Percentiles rank a stretch among this genome's conserved stretches.
phyloP scores from a whole-genome alignment of 1,284 basidiomycete species.

The Malassezia dermatis region DNA sequence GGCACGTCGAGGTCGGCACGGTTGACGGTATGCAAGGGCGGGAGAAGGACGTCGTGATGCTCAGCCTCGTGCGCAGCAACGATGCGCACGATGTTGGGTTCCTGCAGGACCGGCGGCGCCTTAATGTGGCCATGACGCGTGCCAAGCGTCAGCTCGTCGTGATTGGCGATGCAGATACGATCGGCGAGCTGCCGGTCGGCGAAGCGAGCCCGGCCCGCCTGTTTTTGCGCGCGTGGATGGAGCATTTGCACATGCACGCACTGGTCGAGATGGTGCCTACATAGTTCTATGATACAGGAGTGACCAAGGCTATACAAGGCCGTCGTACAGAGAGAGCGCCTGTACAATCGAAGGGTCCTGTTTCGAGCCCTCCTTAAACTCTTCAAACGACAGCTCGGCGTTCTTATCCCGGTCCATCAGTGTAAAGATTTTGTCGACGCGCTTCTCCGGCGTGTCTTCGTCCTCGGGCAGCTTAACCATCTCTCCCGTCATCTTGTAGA shows the following conservation, averaged over 20 bases:
- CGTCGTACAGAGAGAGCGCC: constrained; percentile 42
- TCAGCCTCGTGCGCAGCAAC: constrained; percentile 38
- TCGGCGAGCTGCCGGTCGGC: constrained; percentile 13
- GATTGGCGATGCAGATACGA: constrained; percentile 37
- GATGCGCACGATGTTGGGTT: constrained; percentile 35
- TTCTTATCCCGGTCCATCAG: constrained; percentile 48
- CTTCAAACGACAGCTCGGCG: constrained; percentile 44
- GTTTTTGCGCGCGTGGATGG: constrained; percentile 19
- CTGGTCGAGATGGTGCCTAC: constrained; percentile 13
- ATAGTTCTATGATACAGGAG: background rate
- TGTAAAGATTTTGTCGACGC: constrained; percentile 46
- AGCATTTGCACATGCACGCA: constrained; percentile 15
- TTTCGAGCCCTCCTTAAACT: constrained; percentile 47
- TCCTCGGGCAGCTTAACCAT: constrained; percentile 96
- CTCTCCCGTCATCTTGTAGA: constrained; percentile 58
- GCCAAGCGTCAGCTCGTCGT: constrained; percentile 40
- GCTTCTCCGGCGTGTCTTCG: constrained; percentile 95
- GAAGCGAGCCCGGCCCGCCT: background rate
- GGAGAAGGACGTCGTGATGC: constrained; percentile 41
- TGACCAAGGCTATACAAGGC: constrained; percentile 10
- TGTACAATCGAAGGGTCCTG: constrained; percentile 46
- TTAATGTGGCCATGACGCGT: constrained; percentile 46
- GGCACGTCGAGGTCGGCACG: constrained; percentile 34
- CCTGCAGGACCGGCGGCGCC: constrained; percentile 31
- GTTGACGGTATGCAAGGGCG: constrained; percentile 44